Evolutionary conservation across 805 yeast genomes (phyloP), one percentile per base, ranked within the genome.

Genomic region (Candida vaughaniae): DNA sequence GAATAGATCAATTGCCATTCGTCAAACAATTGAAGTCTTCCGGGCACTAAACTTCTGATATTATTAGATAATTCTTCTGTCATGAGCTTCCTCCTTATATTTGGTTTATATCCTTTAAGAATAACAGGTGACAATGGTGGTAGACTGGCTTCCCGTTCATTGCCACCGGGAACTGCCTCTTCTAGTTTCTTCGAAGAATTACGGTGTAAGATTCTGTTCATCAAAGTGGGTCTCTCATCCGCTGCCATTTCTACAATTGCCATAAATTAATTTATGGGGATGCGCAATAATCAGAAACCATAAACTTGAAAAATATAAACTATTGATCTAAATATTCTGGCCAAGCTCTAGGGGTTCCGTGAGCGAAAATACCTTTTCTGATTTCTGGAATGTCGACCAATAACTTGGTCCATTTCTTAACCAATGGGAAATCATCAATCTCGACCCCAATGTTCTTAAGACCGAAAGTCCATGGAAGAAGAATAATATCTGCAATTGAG

Each of bases 1-100:
- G 93, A 82, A 55, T 90, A 91, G 2, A 80, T 58, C 33, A 93
- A 59, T 5, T 72, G 60, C 99, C 98, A 93, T 5, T 74, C 73
- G 25, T 83, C 81, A 43, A 77, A 77, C 16, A 91, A 67, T 56
- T 88, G 96, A 26, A 85, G 65, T 31, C 97, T 68, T 4, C 86
- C 73, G 0, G 97, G 96, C 42, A 93, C 56, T 36, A 87, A 71
- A 18, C 69, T 65, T 30, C 96, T 69, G 23, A 91, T 71, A 37
- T 87, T 88, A 40, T 75, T 84, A 1, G 93, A 93, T 51, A 91
- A 62, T 33, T 77, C 84, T 5, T 52, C 51, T n/a, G 69, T 66
- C 38, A 91, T 52, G 6, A 91, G 61, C 45, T 71, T 67, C 43
- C 77, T 78, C 41, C 69, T 74, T 0, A 95, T 85, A 2, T 68